Evolutionary conservation across 768 basidiomycete genomes (phyloP).

Genomic region (Trametes cinnabarina): DNA sequence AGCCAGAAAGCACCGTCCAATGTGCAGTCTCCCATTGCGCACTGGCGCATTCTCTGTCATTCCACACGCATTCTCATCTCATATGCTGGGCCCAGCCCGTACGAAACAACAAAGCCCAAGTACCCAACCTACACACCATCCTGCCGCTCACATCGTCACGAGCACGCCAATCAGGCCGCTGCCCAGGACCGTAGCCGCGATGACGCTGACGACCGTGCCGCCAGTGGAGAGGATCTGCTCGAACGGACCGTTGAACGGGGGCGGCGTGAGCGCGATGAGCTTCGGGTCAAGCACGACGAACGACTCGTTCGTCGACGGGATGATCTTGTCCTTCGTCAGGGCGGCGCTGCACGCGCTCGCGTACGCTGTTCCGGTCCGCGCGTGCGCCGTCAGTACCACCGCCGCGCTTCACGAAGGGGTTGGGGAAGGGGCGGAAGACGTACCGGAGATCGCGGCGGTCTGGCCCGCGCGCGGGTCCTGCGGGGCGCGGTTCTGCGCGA

Average conservation of each 20-base stretch:
- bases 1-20: neutral
- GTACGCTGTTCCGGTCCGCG: no score
- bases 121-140: neutral
- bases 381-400: no score
- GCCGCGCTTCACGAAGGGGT: no score
- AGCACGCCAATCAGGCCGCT: conserved; percentile 48
- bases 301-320: neutral
- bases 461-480: conserved; percentile 61
- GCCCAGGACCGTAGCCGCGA: conserved; percentile 46
- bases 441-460: conserved; percentile 56
- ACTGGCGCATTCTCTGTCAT: neutral
- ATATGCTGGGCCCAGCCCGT: conserved; percentile 5
- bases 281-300: conserved; percentile 36
- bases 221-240: conserved; percentile 44
- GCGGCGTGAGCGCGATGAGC: conserved; percentile 43
- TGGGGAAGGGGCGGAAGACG: conserved; percentile 16
- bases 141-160: conserved; percentile 44
- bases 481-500: conserved; percentile 48
- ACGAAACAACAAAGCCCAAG: neutral
- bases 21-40: neutral
- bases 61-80: neutral
- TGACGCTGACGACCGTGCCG: conserved; percentile 45
- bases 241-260: conserved; percentile 63
- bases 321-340: conserved; percentile 14
- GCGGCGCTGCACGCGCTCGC: conserved; percentile 41